Conservation (phyloP, 257 asterid genomes). For the Catharanthus roseus region DNA sequence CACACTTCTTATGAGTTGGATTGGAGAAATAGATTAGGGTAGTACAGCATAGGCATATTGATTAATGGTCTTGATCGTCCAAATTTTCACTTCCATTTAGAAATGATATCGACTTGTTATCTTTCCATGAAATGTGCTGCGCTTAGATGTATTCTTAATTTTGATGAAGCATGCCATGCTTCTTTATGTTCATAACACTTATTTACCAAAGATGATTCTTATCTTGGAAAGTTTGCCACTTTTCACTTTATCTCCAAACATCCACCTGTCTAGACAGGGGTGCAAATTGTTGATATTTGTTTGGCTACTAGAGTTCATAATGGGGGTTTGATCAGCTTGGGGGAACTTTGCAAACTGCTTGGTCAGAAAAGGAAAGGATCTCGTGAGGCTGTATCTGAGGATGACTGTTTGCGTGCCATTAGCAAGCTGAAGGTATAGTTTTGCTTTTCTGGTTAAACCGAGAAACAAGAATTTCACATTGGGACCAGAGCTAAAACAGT, state of each 20-base stretch:
- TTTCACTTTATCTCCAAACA: slow-evolving; percentile 3
- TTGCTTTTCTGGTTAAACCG: neutral
- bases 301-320: slow-evolving; percentile 79
- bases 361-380: slow-evolving; percentile 74
- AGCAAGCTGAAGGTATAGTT: slow-evolving; percentile 84
- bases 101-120: neutral
- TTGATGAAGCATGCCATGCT: neutral
- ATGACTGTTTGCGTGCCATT: slow-evolving; percentile 97
- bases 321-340: slow-evolving; percentile 94
- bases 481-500: neutral
- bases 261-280: slow-evolving; percentile 69
- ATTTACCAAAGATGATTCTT: neutral
- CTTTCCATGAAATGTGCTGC: neutral
- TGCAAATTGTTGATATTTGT: slow-evolving; percentile 88
- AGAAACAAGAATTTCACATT: neutral
- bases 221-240: neutral
- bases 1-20: neutral
- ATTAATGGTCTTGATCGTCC: neutral
- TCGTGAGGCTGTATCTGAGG: slow-evolving; percentile 88
- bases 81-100: neutral
- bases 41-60: neutral
- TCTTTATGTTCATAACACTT: neutral
- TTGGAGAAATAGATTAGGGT: neutral
- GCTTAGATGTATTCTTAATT: neutral
- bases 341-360: slow-evolving; percentile 74